These are phyloP conservation scores for Beauveria sp. DNA, from an alignment of 2,329 filamentous ascomycete genomes.

Conservation along the genomic window DNA sequence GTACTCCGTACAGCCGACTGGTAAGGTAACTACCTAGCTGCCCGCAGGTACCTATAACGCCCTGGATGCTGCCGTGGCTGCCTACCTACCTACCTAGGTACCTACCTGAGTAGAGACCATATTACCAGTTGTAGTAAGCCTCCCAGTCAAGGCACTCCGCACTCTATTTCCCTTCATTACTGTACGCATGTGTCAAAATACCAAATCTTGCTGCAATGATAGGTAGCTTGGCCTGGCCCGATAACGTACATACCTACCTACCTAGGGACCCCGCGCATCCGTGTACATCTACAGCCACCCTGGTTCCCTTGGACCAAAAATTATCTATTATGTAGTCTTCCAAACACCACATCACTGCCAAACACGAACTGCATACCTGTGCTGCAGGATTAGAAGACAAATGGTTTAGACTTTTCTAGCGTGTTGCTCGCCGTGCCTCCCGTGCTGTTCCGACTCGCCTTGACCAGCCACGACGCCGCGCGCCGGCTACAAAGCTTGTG, in stretches of 20 bases:
- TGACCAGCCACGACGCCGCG: not conserved
- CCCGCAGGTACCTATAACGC: not conserved
- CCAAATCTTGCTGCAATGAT: not conserved
- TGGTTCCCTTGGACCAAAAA: not conserved
- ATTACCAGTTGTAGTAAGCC: not conserved
- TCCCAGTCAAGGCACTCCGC: not conserved
- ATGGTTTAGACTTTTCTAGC: not conserved
- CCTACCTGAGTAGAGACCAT: not conserved
- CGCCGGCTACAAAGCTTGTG: conserved; percentile 7
- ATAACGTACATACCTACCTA: too few species aligned
- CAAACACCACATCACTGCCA: too few species aligned
- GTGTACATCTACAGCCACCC: not conserved
- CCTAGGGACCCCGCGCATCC: too few species aligned
- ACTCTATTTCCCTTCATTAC: not conserved
- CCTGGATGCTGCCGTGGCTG: not conserved
- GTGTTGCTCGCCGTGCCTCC: not conserved
- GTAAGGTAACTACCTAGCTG: not conserved
- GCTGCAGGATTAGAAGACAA: not conserved
- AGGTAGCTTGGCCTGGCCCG: not conserved
- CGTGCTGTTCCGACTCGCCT: not conserved
- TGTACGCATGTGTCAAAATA: not conserved
- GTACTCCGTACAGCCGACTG: not conserved
- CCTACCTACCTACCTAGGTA: too few species aligned
- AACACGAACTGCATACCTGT: not conserved
- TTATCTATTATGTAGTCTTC: too few species aligned